Evolutionary conservation across 2,329 filamentous ascomycete genomes (phyloP).

Genomic region (Colletotrichum zoysiae): DNA sequence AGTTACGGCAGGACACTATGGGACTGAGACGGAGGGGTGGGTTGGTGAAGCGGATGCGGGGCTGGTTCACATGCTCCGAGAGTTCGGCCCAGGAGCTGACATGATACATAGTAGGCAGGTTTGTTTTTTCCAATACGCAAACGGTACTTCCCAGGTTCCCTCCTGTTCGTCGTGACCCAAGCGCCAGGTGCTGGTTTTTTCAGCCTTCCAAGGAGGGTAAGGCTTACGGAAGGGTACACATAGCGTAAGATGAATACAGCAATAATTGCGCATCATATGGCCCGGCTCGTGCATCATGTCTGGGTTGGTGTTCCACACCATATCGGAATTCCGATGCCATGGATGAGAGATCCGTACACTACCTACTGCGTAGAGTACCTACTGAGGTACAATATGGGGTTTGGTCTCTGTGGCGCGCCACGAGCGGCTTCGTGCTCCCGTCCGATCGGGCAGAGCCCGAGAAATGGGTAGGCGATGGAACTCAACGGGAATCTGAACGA

Average conservation of each 20-base stretch:
- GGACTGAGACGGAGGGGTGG: constrained; percentile 24
- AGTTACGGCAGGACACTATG: constrained; percentile 19
- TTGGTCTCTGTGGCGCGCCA: constrained; percentile 28
- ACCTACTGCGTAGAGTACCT: background rate
- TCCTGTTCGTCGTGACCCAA: constrained; percentile 17
- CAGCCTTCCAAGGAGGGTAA: background rate
- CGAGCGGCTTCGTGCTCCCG: constrained; percentile 7
- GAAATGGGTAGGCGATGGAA: constrained; percentile 7
- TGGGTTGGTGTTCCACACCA: constrained; percentile 24
- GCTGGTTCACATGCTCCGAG: constrained; percentile 29
- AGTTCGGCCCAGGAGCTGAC: background rate
- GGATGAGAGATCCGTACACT: background rate
- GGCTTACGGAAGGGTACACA: background rate
- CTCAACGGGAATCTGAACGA: background rate
- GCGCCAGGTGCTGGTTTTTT: constrained; percentile 26
- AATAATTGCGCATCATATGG: constrained; percentile 37
- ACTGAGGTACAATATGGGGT: constrained; percentile 8
- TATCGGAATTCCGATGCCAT: constrained; percentile 31
- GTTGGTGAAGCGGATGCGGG: constrained; percentile 13
- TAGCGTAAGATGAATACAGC: constrained; percentile 19
- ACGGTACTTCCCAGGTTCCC: background rate
- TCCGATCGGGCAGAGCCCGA: constrained; percentile 1
- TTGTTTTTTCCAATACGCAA: background rate
- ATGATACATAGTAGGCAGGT: background rate
- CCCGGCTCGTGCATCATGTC: constrained; percentile 13